Percentiles rank a stretch among this genome's conserved stretches.
phyloP scores from a whole-genome alignment of 169 alveolate species.

The Plasmodium gallinaceum region DNA sequence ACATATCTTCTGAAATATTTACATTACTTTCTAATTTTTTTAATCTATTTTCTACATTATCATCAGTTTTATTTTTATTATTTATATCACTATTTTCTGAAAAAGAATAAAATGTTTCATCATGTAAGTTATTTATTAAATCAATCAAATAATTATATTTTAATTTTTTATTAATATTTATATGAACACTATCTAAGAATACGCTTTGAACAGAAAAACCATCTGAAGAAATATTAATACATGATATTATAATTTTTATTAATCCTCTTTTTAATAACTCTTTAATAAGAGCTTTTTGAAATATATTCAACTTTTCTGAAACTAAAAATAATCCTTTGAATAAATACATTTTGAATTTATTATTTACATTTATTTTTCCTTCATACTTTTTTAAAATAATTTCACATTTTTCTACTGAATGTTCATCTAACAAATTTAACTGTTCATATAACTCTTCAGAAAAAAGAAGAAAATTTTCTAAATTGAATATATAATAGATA shows the following conservation, averaged over 20 bases:
- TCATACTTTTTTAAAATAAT: slow-evolving; percentile 27
- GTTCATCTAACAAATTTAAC: slow-evolving; percentile 25
- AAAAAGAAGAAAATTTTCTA: slow-evolving; percentile 13
- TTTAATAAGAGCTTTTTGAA: slow-evolving; percentile 6
- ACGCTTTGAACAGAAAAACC: slow-evolving; percentile 18
- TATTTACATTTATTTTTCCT: neutral
- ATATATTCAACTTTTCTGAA: neutral
- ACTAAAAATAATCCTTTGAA: slow-evolving; percentile 39
- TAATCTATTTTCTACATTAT: neutral
- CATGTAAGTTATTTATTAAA: slow-evolving; percentile 34
- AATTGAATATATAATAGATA: slow-evolving; percentile 54
- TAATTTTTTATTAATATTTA: slow-evolving; percentile 9
- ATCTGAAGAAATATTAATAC: slow-evolving; percentile 43
- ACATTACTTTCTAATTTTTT: neutral
- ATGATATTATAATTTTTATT: slow-evolving; percentile 42
- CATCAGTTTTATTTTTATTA: neutral
- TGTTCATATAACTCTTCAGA: slow-evolving; percentile 22
- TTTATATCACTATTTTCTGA: neutral
- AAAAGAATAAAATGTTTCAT: neutral
- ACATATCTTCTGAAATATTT: slow-evolving; percentile 20
- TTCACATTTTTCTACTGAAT: slow-evolving; percentile 8
- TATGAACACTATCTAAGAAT: slow-evolving; percentile 55
- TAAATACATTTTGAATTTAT: slow-evolving; percentile 21
- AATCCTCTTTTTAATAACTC: slow-evolving; percentile 49
- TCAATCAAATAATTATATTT: slow-evolving; percentile 28